Evolutionary conservation across 2,329 filamentous ascomycete genomes (phyloP).

Genomic region (Stagonosporopsis rhizophila): DNA sequence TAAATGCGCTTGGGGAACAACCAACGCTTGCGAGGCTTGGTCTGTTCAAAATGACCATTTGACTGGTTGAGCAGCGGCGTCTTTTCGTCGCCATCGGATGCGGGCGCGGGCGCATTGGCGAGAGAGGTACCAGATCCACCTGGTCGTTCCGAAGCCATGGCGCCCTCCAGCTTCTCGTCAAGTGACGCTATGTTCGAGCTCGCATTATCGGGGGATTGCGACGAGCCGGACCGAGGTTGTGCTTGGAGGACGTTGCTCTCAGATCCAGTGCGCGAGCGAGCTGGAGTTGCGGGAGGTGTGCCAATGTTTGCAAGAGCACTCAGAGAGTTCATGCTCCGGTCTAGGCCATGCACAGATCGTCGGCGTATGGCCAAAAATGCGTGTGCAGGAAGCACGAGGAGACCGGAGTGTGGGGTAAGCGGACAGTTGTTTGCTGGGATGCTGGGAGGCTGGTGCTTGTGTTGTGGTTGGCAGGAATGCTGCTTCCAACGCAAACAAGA

Average conservation of each 20-base stretch:
- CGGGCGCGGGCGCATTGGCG: conserved; percentile 37
- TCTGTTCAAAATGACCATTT: conserved; percentile 42
- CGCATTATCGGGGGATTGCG: conserved; percentile 44
- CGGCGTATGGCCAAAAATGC: background rate
- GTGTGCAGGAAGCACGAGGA: background rate
- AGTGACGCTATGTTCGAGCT: conserved; percentile 36
- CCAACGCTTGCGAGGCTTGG: conserved; percentile 51
- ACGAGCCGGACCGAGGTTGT: conserved; percentile 33
- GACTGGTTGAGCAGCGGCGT: conserved; percentile 66
- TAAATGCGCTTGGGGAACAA: conserved; percentile 73
- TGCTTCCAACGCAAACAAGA: conserved; percentile 7
- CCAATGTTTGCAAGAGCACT: conserved; percentile 86
- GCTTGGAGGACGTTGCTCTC: conserved; percentile 54
- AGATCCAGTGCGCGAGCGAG: conserved; percentile 62
- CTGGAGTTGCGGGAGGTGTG: conserved; percentile 59
- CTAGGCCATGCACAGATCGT: conserved; percentile 52
- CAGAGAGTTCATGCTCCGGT: conserved; percentile 89
- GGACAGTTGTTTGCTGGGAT: conserved; percentile 15
- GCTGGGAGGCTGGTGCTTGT: conserved; percentile 20
- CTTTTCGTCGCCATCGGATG: conserved; percentile 66
- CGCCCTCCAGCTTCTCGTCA: conserved; percentile 39
- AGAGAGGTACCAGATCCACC: conserved; percentile 29
- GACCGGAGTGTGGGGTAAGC: conserved; percentile 12
- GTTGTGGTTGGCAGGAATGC: conserved; percentile 17
- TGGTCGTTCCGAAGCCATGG: conserved; percentile 33